Evolutionary conservation across 192 early-diverging fungal species (phyloP).

Genomic region (Backusella luteola): DNA sequence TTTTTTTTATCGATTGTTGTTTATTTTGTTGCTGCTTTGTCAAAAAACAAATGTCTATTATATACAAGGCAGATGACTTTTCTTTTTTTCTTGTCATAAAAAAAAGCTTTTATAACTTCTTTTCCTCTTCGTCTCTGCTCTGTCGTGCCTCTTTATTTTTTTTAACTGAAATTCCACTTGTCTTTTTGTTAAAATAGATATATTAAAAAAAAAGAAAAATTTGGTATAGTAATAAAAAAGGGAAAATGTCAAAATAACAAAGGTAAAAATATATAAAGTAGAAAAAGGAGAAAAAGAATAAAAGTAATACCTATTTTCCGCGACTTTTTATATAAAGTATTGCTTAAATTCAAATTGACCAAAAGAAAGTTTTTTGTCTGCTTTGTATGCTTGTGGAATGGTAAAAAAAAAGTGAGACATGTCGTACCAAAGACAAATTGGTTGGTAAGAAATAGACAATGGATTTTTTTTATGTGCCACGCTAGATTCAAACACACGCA

Average conservation of each 20-base stretch:
- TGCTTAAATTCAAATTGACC: not conserved
- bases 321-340: not conserved
- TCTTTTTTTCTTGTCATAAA: conserved; percentile 5
- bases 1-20: not conserved
- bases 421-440: not conserved
- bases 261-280: not conserved
- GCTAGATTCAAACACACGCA: not conserved
- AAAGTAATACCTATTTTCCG: not conserved
- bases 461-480: not conserved
- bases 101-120: not conserved
- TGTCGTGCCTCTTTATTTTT: not conserved
- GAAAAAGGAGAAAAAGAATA: not conserved
- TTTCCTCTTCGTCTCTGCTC: not conserved
- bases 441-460: conserved; percentile 1
- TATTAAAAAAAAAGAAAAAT: not conserved
- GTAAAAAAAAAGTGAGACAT: not conserved
- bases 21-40: not conserved
- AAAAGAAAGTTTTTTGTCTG: not conserved
- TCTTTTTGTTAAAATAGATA: not conserved
- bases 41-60: not conserved
- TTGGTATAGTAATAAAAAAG: not conserved
- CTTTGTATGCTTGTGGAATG: not conserved
- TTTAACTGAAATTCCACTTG: not conserved
- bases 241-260: no score
- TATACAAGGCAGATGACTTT: not conserved